Evolutionary conservation across 345 rosid genomes (phyloP).

Genomic region (Hibiscus trionum): DNA sequence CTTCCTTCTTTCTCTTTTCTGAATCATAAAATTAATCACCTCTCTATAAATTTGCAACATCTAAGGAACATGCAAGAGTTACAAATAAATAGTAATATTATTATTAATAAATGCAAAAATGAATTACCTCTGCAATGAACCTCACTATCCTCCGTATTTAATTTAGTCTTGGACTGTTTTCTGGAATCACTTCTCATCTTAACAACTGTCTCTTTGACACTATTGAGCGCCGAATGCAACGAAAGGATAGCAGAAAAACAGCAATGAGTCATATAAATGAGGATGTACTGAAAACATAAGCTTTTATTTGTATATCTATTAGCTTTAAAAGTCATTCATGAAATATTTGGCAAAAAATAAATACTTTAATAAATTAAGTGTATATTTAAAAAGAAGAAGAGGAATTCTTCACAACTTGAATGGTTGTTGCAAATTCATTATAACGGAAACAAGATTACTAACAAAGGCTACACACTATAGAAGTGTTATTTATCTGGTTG

Average conservation of each 20-base stretch:
- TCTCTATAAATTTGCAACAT: neutral
- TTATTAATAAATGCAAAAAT: neutral
- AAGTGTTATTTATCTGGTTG: too few species aligned
- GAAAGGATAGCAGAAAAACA: slow-evolving; percentile 14
- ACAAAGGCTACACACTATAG: neutral
- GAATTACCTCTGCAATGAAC: slow-evolving; percentile 34
- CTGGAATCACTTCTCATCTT: slow-evolving; percentile 16
- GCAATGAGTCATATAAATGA: neutral
- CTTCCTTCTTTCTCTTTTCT: slow-evolving; percentile 26
- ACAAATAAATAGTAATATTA: neutral
- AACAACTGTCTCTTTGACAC: slow-evolving; percentile 17
- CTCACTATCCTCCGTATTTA: slow-evolving; percentile 24
- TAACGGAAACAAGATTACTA: neutral
- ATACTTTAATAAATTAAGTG: too few species aligned
- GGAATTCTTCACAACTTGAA: neutral
- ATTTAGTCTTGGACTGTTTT: slow-evolving; percentile 19
- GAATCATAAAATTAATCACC: slow-evolving; percentile 11
- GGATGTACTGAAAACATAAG: neutral
- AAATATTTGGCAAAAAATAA: neutral
- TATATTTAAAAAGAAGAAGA: too few species aligned
- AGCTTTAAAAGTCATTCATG: neutral
- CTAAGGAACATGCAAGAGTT: neutral
- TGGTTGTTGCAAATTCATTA: neutral
- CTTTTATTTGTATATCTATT: neutral
- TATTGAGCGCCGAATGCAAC: slow-evolving; percentile 20